These are phyloP conservation scores for Cutaneotrichosporon sp. DNA, from an alignment of 1,284 basidiomycete species.

Conservation along the genomic window DNA sequence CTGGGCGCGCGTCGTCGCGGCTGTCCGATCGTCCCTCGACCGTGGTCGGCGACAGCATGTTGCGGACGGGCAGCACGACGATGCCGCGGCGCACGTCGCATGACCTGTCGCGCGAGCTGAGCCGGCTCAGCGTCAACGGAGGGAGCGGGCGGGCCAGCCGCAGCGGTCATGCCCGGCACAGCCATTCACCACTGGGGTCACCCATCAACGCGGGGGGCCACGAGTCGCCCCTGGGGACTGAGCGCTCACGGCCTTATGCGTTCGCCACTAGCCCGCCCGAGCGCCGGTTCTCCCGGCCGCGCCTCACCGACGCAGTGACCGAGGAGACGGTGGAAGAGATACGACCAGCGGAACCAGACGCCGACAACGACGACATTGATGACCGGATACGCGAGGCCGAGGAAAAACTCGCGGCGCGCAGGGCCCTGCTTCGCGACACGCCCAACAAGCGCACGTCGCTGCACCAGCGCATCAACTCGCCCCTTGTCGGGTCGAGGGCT, in stretches of 20 bases:
- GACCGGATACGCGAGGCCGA: constrained; percentile 36
- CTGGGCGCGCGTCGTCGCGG: not conserved
- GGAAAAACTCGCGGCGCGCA: constrained; percentile 23
- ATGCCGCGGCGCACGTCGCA: constrained; percentile 5
- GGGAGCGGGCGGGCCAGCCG: constrained; percentile 1
- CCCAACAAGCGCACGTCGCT: not conserved
- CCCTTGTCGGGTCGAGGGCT: no score
- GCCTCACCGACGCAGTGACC: constrained; percentile 2
- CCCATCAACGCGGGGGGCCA: not conserved
- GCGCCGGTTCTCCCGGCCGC: constrained; percentile 13
- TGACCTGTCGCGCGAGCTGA: constrained; percentile 7
- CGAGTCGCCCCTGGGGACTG: not conserved
- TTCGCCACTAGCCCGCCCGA: constrained; percentile 7
- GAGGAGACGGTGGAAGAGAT: constrained; percentile 3
- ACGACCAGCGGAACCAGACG: not conserved
- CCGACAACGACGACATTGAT: constrained; percentile 17
- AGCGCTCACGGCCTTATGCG: not conserved
- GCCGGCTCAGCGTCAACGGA: not conserved
- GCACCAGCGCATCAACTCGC: no score
- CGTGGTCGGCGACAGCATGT: not conserved
- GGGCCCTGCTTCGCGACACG: constrained; percentile 4
- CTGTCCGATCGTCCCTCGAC: not conserved
- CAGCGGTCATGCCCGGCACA: not conserved
- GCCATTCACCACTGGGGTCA: constrained; percentile 1
- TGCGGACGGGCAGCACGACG: not conserved